These are phyloP conservation scores for Xylariaceae sp. DNA, from an alignment of 2,329 filamentous ascomycete genomes.

Conservation along the genomic window DNA sequence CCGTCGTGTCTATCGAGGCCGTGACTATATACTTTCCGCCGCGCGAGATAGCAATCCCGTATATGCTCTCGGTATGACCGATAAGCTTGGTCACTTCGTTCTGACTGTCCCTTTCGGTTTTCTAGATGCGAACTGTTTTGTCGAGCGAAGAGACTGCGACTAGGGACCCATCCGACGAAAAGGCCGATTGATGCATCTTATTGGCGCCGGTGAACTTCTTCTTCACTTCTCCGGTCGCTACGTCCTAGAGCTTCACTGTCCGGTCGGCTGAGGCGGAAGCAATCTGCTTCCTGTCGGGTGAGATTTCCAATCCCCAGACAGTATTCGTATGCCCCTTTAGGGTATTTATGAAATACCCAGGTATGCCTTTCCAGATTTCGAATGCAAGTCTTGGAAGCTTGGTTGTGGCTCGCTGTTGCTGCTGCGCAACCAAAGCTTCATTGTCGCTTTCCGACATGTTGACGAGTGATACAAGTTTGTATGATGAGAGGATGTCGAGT, in stretches of 20 bases:
- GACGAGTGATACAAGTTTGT: background rate
- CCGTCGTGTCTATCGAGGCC: background rate
- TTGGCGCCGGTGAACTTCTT: background rate
- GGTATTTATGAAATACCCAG: background rate
- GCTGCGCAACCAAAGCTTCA: background rate
- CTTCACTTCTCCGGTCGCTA: background rate
- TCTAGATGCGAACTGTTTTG: slow-evolving; percentile 2
- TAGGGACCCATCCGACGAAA: background rate
- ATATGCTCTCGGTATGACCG: background rate
- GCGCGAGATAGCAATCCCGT: background rate
- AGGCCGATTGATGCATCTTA: background rate
- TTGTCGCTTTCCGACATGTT: background rate
- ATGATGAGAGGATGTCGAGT: background rate
- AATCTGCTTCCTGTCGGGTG: background rate
- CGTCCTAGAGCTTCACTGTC: background rate
- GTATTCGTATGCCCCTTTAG: background rate
- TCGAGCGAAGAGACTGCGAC: background rate
- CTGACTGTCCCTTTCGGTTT: background rate
- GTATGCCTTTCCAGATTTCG: background rate
- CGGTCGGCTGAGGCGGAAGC: background rate
- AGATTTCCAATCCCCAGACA: background rate
- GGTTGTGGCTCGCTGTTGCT: background rate
- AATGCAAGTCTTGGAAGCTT: background rate
- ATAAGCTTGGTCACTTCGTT: background rate
- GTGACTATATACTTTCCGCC: background rate